A percentile compares a stretch with the other conserved stretches of the same genome.
These are phyloP conservation scores for Solanum clarkiae DNA, from an alignment of 257 asterid species.

Conservation along the genomic window DNA sequence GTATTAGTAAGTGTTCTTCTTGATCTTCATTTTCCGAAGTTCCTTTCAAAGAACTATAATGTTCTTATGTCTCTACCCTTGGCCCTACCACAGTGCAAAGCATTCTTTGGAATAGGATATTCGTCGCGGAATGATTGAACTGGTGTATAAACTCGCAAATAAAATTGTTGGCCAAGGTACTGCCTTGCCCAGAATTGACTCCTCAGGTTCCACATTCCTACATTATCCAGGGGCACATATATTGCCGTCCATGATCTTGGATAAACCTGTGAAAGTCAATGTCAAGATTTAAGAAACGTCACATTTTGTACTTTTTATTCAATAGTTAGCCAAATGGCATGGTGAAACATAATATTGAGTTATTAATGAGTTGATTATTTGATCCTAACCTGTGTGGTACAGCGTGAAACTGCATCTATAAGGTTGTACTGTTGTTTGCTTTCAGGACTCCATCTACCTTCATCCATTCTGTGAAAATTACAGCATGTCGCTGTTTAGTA, in stretches of 20 bases:
- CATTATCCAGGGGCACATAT: constrained; percentile 56
- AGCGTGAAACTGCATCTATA: constrained; percentile 48
- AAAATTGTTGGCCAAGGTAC: constrained; percentile 65
- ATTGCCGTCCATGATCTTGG: constrained; percentile 69
- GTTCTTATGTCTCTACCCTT: background rate
- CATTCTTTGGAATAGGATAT: constrained; percentile 43
- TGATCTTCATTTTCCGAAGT: background rate
- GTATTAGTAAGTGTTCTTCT: background rate
- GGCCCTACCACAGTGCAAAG: constrained; percentile 62
- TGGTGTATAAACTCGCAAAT: constrained; percentile 50
- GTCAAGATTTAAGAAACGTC: background rate
- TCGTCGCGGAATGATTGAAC: constrained; percentile 41
- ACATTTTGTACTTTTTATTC: background rate
- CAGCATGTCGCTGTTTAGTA: background rate
- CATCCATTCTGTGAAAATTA: constrained; percentile 43
- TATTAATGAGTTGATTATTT: background rate
- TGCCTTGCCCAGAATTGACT: constrained; percentile 55
- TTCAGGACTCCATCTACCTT: constrained; percentile 38
- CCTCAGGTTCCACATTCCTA: constrained; percentile 81
- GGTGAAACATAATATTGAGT: background rate
- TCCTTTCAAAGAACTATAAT: background rate
- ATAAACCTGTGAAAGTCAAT: constrained; percentile 37
- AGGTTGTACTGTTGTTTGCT: constrained; percentile 49
- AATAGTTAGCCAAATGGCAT: background rate
- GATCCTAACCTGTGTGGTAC: constrained; percentile 45